phyloP scores from a whole-genome alignment of 2,329 filamentous ascomycete genomes.

The Penicillium sp. region DNA sequence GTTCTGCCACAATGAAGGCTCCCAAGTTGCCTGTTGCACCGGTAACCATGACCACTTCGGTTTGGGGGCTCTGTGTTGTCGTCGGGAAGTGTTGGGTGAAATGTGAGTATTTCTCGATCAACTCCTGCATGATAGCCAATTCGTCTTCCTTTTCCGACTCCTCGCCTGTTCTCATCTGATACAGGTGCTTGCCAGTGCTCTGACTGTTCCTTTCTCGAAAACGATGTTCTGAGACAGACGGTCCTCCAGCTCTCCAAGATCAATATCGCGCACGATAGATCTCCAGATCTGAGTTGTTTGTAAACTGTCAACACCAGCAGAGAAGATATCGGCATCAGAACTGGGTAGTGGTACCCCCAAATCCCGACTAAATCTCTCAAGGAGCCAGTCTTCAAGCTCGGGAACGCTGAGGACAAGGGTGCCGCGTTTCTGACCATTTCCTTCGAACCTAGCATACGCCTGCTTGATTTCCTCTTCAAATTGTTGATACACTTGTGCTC shows the following conservation, averaged over 20 bases:
- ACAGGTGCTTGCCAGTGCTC: slow-evolving; percentile 50
- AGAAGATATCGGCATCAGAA: slow-evolving; percentile 60
- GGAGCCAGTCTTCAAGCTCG: slow-evolving; percentile 44
- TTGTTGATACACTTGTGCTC: slow-evolving; percentile 52
- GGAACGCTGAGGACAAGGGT: slow-evolving; percentile 15
- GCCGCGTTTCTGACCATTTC: slow-evolving; percentile 35
- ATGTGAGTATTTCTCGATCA: slow-evolving; percentile 51
- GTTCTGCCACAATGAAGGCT: slow-evolving; percentile 56
- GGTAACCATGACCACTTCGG: slow-evolving; percentile 53
- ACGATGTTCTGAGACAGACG: slow-evolving; percentile 59
- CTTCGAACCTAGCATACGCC: slow-evolving; percentile 48
- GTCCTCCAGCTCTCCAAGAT: slow-evolving; percentile 45
- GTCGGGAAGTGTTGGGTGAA: slow-evolving; percentile 32
- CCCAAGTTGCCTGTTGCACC: slow-evolving; percentile 69
- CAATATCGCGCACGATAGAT: slow-evolving; percentile 54
- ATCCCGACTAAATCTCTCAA: slow-evolving; percentile 38
- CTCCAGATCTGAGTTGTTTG: slow-evolving; percentile 60
- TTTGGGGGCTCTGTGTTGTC: slow-evolving; percentile 26
- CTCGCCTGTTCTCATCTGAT: slow-evolving; percentile 44
- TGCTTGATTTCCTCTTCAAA: slow-evolving; percentile 53
- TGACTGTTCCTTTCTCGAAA: slow-evolving; percentile 58
- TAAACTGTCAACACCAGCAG: slow-evolving; percentile 59
- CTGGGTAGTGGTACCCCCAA: slow-evolving; percentile 19
- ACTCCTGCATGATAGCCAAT: slow-evolving; percentile 48
- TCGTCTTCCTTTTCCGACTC: slow-evolving; percentile 38